A percentile compares a stretch with the other conserved stretches of the same genome.
Conservation (phyloP, 1,139 yeast genomes). For the Candida tunisiensis region DNA sequence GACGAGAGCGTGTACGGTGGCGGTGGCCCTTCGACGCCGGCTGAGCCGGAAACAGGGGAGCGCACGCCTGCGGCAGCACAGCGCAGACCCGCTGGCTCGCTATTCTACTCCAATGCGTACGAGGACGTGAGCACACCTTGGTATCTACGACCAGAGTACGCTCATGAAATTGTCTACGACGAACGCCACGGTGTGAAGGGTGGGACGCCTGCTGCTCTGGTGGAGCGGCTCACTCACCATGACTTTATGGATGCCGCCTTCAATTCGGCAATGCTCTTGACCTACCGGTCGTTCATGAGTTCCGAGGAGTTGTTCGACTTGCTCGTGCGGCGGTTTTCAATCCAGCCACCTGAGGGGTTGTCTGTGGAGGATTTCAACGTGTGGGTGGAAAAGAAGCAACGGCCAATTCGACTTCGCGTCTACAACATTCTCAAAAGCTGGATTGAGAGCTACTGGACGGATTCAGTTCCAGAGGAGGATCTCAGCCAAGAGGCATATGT, state of each 20-base stretch:
- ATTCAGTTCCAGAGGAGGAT: conserved; percentile 29
- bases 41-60: conserved; percentile 2
- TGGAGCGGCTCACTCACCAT: conserved; percentile 76
- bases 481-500: background rate
- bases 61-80: conserved; percentile 2
- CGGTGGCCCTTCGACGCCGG: background rate
- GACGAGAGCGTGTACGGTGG: background rate
- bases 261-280: conserved; percentile 52
- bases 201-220: conserved; percentile 67
- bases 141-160: conserved; percentile 70
- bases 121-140: conserved; percentile 32
- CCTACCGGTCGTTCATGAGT: conserved; percentile 64
- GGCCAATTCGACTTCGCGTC: conserved; percentile 49
- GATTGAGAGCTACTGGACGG: conserved; percentile 67
- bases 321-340: conserved; percentile 48
- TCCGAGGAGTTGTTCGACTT: conserved; percentile 46
- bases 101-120: conserved; percentile 10
- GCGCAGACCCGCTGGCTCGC: conserved; percentile 2
- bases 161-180: conserved; percentile 55
- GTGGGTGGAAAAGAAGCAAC: conserved; percentile 64
- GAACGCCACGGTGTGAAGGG: conserved; percentile 65
- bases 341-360: conserved; percentile 78
- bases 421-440: conserved; percentile 55
- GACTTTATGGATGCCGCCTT: conserved; percentile 49
- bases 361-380: conserved; percentile 65